A percentile compares a stretch with the other conserved stretches of the same genome.
Evolutionary conservation across 805 yeast genomes (phyloP).

Genomic region (Lipomyces lipofer): DNA sequence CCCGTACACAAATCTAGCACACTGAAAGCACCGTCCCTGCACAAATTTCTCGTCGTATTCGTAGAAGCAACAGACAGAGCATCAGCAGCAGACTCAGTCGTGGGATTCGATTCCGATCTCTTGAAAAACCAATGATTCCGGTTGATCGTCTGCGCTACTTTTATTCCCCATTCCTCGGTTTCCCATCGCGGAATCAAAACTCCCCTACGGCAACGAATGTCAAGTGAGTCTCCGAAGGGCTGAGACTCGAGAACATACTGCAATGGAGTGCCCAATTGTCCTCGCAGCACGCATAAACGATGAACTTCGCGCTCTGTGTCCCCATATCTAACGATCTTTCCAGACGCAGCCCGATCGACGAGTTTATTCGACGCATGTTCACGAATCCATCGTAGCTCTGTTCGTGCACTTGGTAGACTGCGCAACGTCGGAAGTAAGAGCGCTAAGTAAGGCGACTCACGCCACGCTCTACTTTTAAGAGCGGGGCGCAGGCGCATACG

Average conservation of each 20-base stretch:
- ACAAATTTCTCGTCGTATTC: background rate
- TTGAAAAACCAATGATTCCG: slow-evolving; percentile 11
- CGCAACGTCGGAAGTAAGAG: slow-evolving; percentile 33
- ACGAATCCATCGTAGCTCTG: slow-evolving; percentile 65
- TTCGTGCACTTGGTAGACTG: slow-evolving; percentile 45
- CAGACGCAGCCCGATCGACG: slow-evolving; percentile 3
- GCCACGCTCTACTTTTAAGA: slow-evolving; percentile 19
- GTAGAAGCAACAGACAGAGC: background rate
- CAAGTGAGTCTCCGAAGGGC: slow-evolving; percentile 71
- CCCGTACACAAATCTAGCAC: slow-evolving; percentile 82
- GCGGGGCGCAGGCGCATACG: slow-evolving; percentile 33
- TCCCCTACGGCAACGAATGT: slow-evolving; percentile 56
- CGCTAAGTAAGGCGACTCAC: slow-evolving; percentile 28
- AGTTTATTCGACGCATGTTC: slow-evolving; percentile 45
- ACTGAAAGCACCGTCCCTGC: slow-evolving; percentile 32
- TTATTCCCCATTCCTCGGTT: slow-evolving; percentile 83
- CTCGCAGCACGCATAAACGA: slow-evolving; percentile 56
- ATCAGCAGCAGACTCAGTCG: background rate
- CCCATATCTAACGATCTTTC: background rate
- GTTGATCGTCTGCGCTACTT: slow-evolving; percentile 4
- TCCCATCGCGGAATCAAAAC: slow-evolving; percentile 93
- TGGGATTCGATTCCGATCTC: background rate
- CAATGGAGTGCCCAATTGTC: slow-evolving; percentile 64
- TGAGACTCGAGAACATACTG: slow-evolving; percentile 85
- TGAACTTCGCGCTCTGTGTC: slow-evolving; percentile 37